Percentiles rank a stretch among this genome's conserved stretches.
Conservation (phyloP, 2,329 filamentous ascomycete genomes). For the Talaromyces sp. region DNA sequence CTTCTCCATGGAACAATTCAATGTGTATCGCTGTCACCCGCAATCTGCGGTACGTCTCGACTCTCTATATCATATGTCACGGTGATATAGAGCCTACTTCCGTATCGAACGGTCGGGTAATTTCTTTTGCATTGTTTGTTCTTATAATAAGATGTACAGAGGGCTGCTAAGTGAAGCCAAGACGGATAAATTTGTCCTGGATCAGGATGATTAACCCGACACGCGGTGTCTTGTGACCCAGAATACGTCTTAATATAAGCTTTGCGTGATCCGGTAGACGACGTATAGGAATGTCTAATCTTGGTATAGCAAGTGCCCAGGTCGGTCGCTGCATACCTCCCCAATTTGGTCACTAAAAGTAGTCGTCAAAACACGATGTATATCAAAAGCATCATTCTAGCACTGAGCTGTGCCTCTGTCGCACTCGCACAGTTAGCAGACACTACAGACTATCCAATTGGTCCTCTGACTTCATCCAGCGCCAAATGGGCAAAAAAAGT, state of each 20-base stretch:
- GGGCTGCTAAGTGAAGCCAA: background rate
- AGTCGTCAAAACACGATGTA: background rate
- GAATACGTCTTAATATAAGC: background rate
- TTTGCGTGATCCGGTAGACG: background rate
- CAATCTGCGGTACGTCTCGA: background rate
- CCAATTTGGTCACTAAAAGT: background rate
- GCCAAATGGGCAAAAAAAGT: slow-evolving; percentile 23
- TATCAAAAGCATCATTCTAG: slow-evolving; percentile 6
- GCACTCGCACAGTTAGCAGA: slow-evolving; percentile 11
- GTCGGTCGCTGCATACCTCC: background rate
- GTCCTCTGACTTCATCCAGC: slow-evolving; percentile 9
- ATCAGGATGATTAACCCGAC: background rate
- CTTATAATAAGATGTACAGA: background rate
- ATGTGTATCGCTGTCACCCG: background rate
- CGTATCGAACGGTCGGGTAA: background rate
- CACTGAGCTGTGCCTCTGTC: background rate
- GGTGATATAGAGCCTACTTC: background rate
- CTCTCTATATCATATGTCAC: background rate
- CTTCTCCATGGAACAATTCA: background rate
- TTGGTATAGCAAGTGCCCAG: background rate
- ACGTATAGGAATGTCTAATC: background rate
- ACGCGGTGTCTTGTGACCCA: background rate
- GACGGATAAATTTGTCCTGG: background rate
- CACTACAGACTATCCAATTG: slow-evolving; percentile 9
- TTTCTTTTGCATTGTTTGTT: background rate